These are phyloP conservation scores for Boletus sp. DNA, from an alignment of 1,284 basidiomycete genomes.

Conservation along the genomic window DNA sequence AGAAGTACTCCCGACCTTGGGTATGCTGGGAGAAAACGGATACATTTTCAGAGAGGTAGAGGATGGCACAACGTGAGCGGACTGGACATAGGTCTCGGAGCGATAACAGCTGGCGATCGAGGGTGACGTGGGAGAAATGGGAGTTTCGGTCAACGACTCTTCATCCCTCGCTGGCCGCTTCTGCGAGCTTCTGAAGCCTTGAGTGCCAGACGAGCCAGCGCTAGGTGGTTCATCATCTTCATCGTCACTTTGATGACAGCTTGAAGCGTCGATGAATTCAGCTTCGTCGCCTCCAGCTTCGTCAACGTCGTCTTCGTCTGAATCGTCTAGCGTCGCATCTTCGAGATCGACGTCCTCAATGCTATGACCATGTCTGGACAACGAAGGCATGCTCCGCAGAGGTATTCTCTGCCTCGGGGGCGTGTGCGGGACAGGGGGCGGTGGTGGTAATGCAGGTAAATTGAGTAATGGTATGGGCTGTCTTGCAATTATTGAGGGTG, in stretches of 20 bases:
- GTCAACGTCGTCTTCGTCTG: constrained; percentile 41
- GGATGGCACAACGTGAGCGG: constrained; percentile 14
- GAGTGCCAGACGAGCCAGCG: constrained; percentile 29
- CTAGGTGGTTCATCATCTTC: constrained; percentile 32
- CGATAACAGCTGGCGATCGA: constrained; percentile 35
- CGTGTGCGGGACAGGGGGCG: constrained; percentile 23
- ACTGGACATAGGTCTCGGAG: constrained; percentile 27
- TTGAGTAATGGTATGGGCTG: constrained; percentile 37
- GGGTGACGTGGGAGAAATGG: constrained; percentile 10
- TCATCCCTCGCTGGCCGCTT: constrained; percentile 19
- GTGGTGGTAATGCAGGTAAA: constrained; percentile 26
- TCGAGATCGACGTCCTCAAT: constrained; percentile 45
- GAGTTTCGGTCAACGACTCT: constrained; percentile 4
- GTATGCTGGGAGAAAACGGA: constrained; percentile 24
- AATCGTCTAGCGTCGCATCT: constrained; percentile 42
- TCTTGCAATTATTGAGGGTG: constrained; percentile 36
- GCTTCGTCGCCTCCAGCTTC: constrained; percentile 43
- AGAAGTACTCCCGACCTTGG: constrained; percentile 6
- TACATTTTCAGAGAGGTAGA: constrained; percentile 16
- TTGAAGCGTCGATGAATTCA: constrained; percentile 26
- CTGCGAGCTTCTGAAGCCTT: constrained; percentile 19
- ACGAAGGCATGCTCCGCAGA: constrained; percentile 52
- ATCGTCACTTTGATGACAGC: constrained; percentile 42
- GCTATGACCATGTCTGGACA: constrained; percentile 49
- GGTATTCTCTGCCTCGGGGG: constrained; percentile 31